Base-by-base conservation (phyloP, 2,329 filamentous ascomycete genomes). In the Delphinella strobiligena region DNA sequence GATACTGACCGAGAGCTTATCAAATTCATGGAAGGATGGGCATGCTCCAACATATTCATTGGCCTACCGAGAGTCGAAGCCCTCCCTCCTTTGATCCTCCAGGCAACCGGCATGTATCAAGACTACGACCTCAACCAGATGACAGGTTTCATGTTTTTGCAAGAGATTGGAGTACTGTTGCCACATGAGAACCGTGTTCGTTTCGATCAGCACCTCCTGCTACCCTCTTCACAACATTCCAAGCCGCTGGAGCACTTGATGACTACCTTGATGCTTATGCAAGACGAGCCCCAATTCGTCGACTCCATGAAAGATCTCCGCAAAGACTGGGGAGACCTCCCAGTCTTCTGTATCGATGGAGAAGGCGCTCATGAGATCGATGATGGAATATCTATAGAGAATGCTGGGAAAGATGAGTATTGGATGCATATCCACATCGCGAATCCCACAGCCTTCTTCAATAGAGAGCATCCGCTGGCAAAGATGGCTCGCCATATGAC, bases 381-480 rank as follows among this genome's bases (percentile, higher is more conserved):
- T 49, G 84, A 93, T 53, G 84, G 79, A 1, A 61, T 93, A 7
- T 89, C 83, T 1, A 53, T 91, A 5, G 78, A 86, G 52, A 58
- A 58, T 45, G 51, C 48, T 16, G 48, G 45, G 5, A 43, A 43
- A 2, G 49, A 43, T 19, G 68, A 81, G 47, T 75, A 74, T 51
- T 91, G 84, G 84, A 64, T 89, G 19, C 82, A 87, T 52, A 61
- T 86, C 22, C 84, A 91, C 55, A 72, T 82, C 31, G 84, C 85
- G 11, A 85, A 91, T 51, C 83, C 83, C 7, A 80, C 80, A 2
- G 82, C 84, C 4, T 73, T 74, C 43, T 75, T 91, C 46, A 51
- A 62, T 15, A 72, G 74, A 14, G 64, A 74, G 16, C 74, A 76
- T 29, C 61, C 66, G 7, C 57, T 84, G 5, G 71, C 72, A 24